Conservation (phyloP, 148 eudicot genomes). For the Simmondsia chinensis region DNA sequence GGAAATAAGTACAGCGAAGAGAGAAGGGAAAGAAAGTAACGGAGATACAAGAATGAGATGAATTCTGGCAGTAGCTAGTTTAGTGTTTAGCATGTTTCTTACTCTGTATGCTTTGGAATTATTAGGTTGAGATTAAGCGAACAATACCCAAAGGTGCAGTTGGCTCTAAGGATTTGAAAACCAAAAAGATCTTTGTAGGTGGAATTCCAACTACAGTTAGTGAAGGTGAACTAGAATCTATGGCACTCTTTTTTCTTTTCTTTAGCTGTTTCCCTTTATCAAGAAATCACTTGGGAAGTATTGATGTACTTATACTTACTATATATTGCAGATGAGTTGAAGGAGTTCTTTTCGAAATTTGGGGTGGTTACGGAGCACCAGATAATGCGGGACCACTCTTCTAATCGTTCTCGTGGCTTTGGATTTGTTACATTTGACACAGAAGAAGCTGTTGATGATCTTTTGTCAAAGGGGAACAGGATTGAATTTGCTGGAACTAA, state of each 20-base stretch:
- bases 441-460: slow-evolving; percentile 50
- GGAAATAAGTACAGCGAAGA: too few species aligned
- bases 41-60: too few species aligned
- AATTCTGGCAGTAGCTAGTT: neutral
- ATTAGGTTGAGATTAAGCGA: slow-evolving; percentile 53
- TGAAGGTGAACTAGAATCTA: slow-evolving; percentile 26
- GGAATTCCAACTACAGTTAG: slow-evolving; percentile 47
- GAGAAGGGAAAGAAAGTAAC: too few species aligned
- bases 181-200: slow-evolving; percentile 53
- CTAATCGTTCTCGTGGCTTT: slow-evolving; percentile 57
- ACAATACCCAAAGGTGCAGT: slow-evolving; percentile 51
- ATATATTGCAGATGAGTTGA: slow-evolving; percentile 42
- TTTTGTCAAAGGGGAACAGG: slow-evolving; percentile 43
- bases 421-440: slow-evolving; percentile 47
- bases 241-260: neutral
- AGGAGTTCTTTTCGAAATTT: slow-evolving; percentile 39
- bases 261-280: neutral
- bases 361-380: slow-evolving; percentile 50
- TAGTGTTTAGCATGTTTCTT: neutral
- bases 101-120: slow-evolving; percentile 1
- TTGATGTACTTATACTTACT: neutral
- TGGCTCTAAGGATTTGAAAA: slow-evolving; percentile 46
- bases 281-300: neutral
- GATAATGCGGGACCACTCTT: slow-evolving; percentile 50
- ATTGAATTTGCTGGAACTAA: slow-evolving; percentile 56